Evolutionary conservation across 345 rosid species (phyloP).

Genomic region (Gossypium australe): DNA sequence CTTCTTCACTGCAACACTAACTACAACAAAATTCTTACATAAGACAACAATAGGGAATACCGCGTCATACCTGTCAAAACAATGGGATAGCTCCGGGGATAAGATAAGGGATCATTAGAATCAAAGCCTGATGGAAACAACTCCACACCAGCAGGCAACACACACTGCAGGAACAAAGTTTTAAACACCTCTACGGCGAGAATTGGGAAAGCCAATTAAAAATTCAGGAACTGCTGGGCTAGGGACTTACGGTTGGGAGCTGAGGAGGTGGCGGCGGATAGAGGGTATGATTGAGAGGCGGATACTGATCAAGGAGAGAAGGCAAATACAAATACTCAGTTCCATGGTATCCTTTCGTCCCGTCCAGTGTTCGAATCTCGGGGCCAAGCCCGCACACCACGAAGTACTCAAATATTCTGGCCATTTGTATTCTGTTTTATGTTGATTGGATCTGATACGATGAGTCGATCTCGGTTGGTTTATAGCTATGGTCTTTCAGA

Average conservation of each 20-base stretch:
- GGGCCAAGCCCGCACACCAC: slow-evolving; percentile 93
- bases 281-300: slow-evolving; percentile 63
- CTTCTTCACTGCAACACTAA: slow-evolving; percentile 4
- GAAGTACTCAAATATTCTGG: slow-evolving; percentile 85
- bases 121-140: slow-evolving; percentile 66
- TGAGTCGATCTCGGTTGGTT: background rate
- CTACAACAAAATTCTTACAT: background rate
- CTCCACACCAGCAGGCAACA: slow-evolving; percentile 88
- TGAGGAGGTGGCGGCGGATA: slow-evolving; percentile 90
- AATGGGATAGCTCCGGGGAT: slow-evolving; percentile 90
- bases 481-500: background rate
- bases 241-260: slow-evolving; percentile 67
- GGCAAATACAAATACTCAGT: slow-evolving; percentile 50
- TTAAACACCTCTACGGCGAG: background rate
- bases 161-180: slow-evolving; percentile 48
- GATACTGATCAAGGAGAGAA: slow-evolving; percentile 81
- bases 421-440: slow-evolving; percentile 26
- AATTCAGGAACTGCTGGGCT: background rate
- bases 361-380: slow-evolving; percentile 86
- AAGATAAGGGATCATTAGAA: slow-evolving; percentile 49
- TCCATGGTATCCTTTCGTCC: slow-evolving; percentile 83
- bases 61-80: slow-evolving; percentile 72
- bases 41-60: background rate
- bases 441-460: background rate
- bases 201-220: background rate